Evolutionary conservation across 139 green algal species (phyloP).

Genomic region (Chlorella sp.): DNA sequence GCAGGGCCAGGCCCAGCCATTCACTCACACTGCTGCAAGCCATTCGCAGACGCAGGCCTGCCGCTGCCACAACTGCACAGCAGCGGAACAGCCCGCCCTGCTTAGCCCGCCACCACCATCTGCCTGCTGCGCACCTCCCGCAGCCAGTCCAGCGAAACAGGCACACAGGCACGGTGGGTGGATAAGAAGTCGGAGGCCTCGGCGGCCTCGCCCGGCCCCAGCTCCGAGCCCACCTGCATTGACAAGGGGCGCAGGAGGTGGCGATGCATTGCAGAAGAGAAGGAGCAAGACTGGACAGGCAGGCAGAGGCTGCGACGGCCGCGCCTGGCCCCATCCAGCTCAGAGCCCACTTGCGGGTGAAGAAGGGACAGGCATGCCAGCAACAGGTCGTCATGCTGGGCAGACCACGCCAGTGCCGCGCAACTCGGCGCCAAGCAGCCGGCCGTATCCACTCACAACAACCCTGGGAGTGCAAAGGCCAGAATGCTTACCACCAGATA

Average conservation of each 20-base stretch:
- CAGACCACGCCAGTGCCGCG: too few relatives aligned
- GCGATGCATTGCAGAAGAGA: too few relatives aligned
- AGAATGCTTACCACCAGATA: conserved; percentile 49
- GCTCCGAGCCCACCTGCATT: conserved; percentile 20
- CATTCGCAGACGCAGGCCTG: too few relatives aligned
- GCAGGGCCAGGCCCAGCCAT: too few relatives aligned
- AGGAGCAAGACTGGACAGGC: too few relatives aligned
- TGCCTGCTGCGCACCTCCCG: conserved; percentile 5
- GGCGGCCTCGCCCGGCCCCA: neutral
- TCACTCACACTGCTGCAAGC: neutral
- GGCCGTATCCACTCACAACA: too few relatives aligned
- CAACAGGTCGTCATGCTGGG: too few relatives aligned
- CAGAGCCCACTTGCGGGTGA: too few relatives aligned
- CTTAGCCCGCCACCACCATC: too few relatives aligned
- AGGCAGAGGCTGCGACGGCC: conserved; percentile 3
- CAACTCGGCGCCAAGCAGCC: too few relatives aligned
- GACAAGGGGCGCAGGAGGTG: neutral
- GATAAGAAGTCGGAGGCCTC: conserved; percentile 11
- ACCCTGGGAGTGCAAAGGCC: neutral
- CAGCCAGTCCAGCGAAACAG: conserved; percentile 58
- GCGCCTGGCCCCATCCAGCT: neutral
- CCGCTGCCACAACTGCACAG: too few relatives aligned
- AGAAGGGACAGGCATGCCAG: neutral
- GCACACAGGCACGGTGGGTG: conserved; percentile 13
- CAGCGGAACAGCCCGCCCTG: too few relatives aligned